Evolutionary conservation across 2,329 filamentous ascomycete species (phyloP).

Genomic region (Myriosclerotinia duriaeana): DNA sequence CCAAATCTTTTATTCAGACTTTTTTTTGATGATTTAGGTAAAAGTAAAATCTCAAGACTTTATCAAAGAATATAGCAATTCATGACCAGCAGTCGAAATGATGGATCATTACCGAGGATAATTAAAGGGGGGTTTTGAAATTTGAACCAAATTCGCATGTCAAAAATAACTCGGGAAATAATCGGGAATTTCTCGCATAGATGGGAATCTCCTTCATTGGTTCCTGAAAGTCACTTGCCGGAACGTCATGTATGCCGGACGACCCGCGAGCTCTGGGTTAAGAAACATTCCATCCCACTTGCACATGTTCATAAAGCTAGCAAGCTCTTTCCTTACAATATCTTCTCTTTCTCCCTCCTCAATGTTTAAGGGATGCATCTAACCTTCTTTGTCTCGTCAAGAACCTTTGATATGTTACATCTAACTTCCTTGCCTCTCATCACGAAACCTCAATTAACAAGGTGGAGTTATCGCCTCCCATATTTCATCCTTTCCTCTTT

Average conservation of each 20-base stretch:
- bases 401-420: neutral
- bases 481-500: conserved; percentile 56
- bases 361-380: neutral
- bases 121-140: no score
- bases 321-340: neutral
- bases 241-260: neutral
- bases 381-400: neutral
- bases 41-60: neutral
- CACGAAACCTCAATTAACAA: neutral
- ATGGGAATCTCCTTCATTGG: neutral
- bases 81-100: no score
- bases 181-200: neutral
- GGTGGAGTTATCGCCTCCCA: conserved; percentile 39
- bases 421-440: neutral
- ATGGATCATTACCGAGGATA: no score
- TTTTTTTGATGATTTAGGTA: no score
- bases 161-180: neutral
- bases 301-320: neutral
- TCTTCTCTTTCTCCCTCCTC: neutral
- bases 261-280: neutral
- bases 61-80: neutral
- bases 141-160: neutral
- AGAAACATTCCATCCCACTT: neutral
- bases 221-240: neutral
- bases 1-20: no score